Evolutionary conservation across 148 eudicot species (phyloP), one percentile per base, ranked within the genome.

Genomic region (Diospyros kaki): DNA sequence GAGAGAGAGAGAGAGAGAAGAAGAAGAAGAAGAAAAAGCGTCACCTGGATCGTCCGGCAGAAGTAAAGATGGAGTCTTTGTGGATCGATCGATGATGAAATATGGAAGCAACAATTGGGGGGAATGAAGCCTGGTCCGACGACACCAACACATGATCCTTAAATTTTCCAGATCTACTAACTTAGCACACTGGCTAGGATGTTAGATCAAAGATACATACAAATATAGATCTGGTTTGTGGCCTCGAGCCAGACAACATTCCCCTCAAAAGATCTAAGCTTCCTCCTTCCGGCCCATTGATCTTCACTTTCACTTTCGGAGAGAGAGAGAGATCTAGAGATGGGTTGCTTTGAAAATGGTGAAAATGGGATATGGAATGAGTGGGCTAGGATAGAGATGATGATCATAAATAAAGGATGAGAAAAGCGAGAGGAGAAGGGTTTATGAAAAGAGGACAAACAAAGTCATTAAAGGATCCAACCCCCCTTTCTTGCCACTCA

Each of bases 91-190:
- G 28, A 28, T 28, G 28, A 28, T 0, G 39, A n/a, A 6, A 68
- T 5, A 53, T 39, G 79, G 82, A 78, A 82, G 81, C 83, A 72
- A 68, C 42, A 76, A 81, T 79, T 83, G 86, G 81, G 89, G 84
- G 89, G 89, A 86, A 86, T 83, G 89, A 86, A 86, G 89, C 89
- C 89, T 86, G 89, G 89, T 86, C 89, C 89, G 89, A 86, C 71
- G 77, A 56, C 84, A 76, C 81, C 39, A 39, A 52, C 60, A 12
- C 45, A 2, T 69, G 60, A 69, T 69, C 72, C 17, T 39, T 9
- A 17, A 52, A 50, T 45, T 13, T 5, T 46, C 13, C 0, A 12
- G 17, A 12, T 18, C 9, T 48, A 4, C 6, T 0, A 8, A 48
- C 6, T 48, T 48, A 8, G 52, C 4, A 48, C 4, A 48, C 6